Conservation (phyloP, 2,329 filamentous ascomycete species). For the Cadophora luteo-olivacea region DNA sequence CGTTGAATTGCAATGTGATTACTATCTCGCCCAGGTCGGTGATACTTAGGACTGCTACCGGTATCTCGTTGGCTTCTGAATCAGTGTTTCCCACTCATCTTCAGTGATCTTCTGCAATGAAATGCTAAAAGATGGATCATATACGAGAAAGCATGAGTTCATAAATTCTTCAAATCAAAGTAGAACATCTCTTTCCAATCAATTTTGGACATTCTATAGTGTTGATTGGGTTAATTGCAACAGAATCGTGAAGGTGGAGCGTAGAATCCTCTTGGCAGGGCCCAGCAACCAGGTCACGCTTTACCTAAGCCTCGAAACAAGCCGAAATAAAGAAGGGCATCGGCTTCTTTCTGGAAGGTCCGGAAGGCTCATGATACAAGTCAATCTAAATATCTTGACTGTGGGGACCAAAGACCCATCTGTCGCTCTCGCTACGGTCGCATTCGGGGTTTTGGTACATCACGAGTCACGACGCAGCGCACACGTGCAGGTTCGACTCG, state of each 20-base stretch:
- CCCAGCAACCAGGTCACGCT: neutral
- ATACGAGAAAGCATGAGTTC: neutral
- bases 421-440: neutral
- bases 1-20: neutral
- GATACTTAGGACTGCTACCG: neutral
- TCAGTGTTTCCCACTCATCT: neutral
- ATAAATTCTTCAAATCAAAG: neutral
- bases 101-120: neutral
- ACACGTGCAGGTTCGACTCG: neutral
- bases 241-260: neutral
- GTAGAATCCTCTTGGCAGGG: neutral
- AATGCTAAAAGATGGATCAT: neutral
- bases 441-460: neutral
- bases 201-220: neutral
- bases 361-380: neutral
- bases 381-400: neutral
- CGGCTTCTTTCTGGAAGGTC: neutral
- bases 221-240: no score
- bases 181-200: neutral
- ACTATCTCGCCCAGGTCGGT: neutral
- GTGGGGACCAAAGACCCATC: neutral
- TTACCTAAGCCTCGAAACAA: neutral
- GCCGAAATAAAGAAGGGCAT: neutral
- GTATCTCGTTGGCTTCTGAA: neutral
- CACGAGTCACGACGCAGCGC: neutral